Evolutionary conservation across 75 land plant species (phyloP).

Genomic region (Pseudotsuga menziesii): DNA sequence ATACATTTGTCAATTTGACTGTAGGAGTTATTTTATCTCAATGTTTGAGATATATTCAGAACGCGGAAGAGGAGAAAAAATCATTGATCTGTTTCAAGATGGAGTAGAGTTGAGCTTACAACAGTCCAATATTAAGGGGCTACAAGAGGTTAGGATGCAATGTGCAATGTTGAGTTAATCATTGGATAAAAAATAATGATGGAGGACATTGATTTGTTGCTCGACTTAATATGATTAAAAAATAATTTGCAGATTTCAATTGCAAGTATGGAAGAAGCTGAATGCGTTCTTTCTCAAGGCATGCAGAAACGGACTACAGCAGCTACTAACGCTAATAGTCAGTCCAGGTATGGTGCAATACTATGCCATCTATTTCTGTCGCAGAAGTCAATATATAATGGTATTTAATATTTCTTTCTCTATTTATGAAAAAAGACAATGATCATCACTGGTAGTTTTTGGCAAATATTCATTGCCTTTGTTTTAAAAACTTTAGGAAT

Average conservation of each 20-base stretch:
- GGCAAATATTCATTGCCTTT: background rate
- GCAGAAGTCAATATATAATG: background rate
- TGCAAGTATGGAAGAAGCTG: constrained; percentile 39
- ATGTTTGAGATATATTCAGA: constrained; percentile 72
- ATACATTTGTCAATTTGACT: background rate
- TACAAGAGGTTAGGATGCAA: constrained; percentile 46
- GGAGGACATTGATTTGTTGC: background rate
- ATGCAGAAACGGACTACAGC: constrained; percentile 57
- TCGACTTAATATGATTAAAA: background rate
- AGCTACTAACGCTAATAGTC: constrained; percentile 48
- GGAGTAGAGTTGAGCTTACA: constrained; percentile 39
- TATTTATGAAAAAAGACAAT: background rate
- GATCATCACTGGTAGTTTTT: background rate
- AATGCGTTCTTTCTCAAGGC: constrained; percentile 37
- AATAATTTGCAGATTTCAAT: constrained; percentile 26
- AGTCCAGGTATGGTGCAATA: constrained; percentile 45
- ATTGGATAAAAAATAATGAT: background rate
- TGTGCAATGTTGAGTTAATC: background rate
- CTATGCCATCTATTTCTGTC: background rate
- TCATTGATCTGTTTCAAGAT: constrained; percentile 43
- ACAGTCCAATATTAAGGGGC: constrained; percentile 44
- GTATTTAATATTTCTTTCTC: background rate
- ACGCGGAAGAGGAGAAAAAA: constrained; percentile 50
- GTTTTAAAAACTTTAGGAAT: background rate
- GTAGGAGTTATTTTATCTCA: constrained; percentile 47